Evolutionary conservation across 1,139 yeast species (phyloP).

Genomic region (Taiozyma onychis): DNA sequence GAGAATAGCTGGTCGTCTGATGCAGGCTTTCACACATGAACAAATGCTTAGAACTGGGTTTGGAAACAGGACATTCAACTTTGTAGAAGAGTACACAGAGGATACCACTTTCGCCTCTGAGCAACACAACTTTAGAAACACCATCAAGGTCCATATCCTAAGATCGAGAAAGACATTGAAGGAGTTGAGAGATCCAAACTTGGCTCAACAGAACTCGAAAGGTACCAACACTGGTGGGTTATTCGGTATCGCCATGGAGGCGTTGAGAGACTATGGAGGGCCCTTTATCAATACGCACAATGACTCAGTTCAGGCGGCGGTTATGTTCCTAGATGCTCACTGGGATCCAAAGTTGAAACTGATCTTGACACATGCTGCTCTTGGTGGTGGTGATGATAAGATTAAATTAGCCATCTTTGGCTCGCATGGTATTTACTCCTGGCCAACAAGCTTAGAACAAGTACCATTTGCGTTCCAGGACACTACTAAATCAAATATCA

Average conservation of each 20-base stretch:
- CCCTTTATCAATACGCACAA: constrained; percentile 39
- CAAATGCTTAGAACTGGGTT: constrained; percentile 80
- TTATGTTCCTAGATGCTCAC: constrained; percentile 75
- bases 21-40: constrained; percentile 92
- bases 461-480: constrained; percentile 68
- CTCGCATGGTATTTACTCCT: constrained; percentile 83
- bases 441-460: constrained; percentile 78
- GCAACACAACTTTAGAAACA: constrained; percentile 39
- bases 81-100: constrained; percentile 57
- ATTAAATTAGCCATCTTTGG: constrained; percentile 86
- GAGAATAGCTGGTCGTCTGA: constrained; percentile 79
- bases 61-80: constrained; percentile 75
- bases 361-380: constrained; percentile 85
- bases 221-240: constrained; percentile 74
- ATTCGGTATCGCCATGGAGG: constrained; percentile 74
- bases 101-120: constrained; percentile 49
- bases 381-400: constrained; percentile 79
- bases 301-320: constrained; percentile 71
- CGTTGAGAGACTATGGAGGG: constrained; percentile 49
- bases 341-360: constrained; percentile 61
- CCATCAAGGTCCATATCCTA: constrained; percentile 73
- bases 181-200: constrained; percentile 70
- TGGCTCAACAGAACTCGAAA: constrained; percentile 79
- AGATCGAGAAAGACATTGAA: constrained; percentile 60
- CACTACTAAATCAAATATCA: constrained; percentile 51